A percentile compares a stretch with the other conserved stretches of the same genome.
Conservation (phyloP, 2,329 filamentous ascomycete genomes). For the Trichoderma oligosporum region DNA sequence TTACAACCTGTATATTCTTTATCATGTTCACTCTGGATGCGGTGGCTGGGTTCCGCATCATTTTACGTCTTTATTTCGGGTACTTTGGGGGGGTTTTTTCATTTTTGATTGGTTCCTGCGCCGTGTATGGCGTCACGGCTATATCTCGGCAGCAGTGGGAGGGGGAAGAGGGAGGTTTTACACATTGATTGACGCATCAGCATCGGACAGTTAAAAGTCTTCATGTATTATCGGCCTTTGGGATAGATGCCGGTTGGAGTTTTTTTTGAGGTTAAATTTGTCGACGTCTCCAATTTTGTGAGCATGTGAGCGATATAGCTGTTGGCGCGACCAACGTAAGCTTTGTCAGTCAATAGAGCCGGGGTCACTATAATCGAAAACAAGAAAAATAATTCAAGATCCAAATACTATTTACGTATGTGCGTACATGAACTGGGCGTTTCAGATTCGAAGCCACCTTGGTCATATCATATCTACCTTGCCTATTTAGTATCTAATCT, state of each 20-base stretch:
- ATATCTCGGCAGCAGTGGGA: not conserved
- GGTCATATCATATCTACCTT: too few species aligned
- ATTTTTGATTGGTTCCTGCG: not conserved
- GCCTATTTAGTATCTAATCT: too few species aligned
- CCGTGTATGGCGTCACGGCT: slow-evolving; percentile 5
- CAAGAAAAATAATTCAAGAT: not conserved
- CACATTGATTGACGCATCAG: slow-evolving; percentile 12
- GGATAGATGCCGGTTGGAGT: slow-evolving; percentile 15
- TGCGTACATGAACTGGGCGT: too few species aligned
- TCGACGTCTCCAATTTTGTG: not conserved
- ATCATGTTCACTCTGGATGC: not conserved
- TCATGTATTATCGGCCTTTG: slow-evolving; percentile 13
- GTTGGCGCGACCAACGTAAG: slow-evolving; percentile 1
- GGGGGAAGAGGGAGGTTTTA: not conserved
- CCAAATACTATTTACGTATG: too few species aligned
- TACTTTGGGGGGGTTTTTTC: slow-evolving; percentile 2
- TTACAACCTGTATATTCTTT: slow-evolving; percentile 9
- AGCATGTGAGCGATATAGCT: slow-evolving; percentile 3
- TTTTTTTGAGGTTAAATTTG: not conserved
- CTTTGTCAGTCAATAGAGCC: not conserved
- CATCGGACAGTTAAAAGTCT: slow-evolving; percentile 16
- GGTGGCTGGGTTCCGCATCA: slow-evolving; percentile 12
- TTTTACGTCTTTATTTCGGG: not conserved
- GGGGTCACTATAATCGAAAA: slow-evolving; percentile 5
- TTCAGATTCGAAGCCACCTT: too few species aligned